phyloP scores from a whole-genome alignment of 164 flowering plant genomes.

The Nymphaea colorata region DNA sequence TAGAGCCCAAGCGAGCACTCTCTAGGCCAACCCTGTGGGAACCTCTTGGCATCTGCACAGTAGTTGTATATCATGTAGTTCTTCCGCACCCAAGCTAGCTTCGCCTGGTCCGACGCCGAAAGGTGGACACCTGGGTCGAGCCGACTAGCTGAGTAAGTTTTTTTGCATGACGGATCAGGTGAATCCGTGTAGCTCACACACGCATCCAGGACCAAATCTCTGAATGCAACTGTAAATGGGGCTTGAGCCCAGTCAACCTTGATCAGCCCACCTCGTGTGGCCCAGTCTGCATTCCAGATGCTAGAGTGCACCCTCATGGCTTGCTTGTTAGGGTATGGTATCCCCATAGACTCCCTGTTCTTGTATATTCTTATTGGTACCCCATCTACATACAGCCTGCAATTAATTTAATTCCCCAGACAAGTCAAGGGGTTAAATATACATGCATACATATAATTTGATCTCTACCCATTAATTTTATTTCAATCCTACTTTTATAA shows the following conservation, averaged over 20 bases:
- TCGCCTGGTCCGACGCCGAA: neutral
- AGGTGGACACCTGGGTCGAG: neutral
- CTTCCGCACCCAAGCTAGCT: neutral
- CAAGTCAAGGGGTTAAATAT: neutral
- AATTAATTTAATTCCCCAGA: neutral
- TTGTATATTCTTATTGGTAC: slow-evolving; percentile 5
- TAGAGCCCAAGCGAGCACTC: neutral
- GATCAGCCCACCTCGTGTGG: slow-evolving; percentile 7
- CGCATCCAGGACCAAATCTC: neutral
- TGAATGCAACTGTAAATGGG: slow-evolving; percentile 5
- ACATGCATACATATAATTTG: neutral
- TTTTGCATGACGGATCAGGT: neutral
- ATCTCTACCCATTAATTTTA: too few relatives aligned
- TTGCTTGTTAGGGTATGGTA: slow-evolving; percentile 6
- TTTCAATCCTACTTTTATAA: too few relatives aligned
- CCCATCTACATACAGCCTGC: slow-evolving; percentile 8
- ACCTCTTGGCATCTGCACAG: neutral
- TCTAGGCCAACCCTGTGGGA: neutral
- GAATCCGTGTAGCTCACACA: neutral
- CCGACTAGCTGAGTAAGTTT: neutral
- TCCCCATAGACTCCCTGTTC: slow-evolving; percentile 4
- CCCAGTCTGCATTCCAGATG: slow-evolving; percentile 10
- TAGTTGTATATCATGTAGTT: slow-evolving; percentile 3
- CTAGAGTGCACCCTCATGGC: slow-evolving; percentile 8
- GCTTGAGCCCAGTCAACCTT: slow-evolving; percentile 8